Evolutionary conservation across 108 stramenopile species (phyloP), one percentile per base, ranked within the genome.

Genomic region (Cyclotella sp.): DNA sequence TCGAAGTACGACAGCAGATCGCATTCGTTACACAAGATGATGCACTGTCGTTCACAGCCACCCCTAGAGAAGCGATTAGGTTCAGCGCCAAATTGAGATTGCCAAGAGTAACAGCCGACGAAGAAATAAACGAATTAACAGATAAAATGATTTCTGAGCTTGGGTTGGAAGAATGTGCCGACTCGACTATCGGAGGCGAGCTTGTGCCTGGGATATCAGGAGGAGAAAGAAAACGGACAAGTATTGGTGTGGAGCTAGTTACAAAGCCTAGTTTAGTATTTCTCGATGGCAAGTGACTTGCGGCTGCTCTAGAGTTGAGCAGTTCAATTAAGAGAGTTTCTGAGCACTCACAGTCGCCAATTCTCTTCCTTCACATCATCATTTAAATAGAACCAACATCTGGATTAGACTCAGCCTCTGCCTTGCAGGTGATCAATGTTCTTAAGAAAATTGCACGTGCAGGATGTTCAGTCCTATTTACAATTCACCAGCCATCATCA

Each of bases 401-500:
- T 30, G 91, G 92, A 29, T 77, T 97, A 0, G 93, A 94, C 79
- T 72, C 83, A 21, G 92, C 84, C 72, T 79, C 81, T 39, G 95
- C 97, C 1, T 75, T 90, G 62, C 85, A 91, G 71, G 68, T 96
- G 14, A 83, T 91, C 45, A 72, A 77, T 46, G 88, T 95, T 13
- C 78, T 98, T 62, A 87, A 92, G 61, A 85, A 88, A 61, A 90
- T 98, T 41, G 94, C 97, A 14, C 74, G 75, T 59, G 89, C 91
- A 5, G 90, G 93, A 15, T 62, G 86, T 14, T 87, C 89, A 27
- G 92, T 95, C n/a, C 75, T 95, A 9, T 94, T 92, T 61, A 97
- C 96, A n/a, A 95, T 97, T 66, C 96, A 97, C 68, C 96, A 97
- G 76, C 96, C 96, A 13, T 82, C 89, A 12, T 89, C 90, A 1